phyloP scores from a whole-genome alignment of 2,329 filamentous ascomycete species.

The Rutstroemia sp. region DNA sequence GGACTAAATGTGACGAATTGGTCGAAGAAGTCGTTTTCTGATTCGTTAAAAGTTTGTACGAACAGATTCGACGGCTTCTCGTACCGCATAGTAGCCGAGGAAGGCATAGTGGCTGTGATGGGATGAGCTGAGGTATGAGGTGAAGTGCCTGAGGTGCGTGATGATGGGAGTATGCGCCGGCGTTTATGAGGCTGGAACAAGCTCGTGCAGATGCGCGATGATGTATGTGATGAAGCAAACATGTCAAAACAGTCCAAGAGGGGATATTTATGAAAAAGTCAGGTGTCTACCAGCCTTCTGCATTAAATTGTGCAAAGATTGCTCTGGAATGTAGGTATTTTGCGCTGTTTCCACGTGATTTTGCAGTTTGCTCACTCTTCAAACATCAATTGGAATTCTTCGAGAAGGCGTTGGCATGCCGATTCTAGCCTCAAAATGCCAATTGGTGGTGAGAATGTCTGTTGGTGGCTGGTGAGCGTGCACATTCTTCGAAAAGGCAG shows the following conservation, averaged over 20 bases:
- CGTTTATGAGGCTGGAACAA: slow-evolving; percentile 6
- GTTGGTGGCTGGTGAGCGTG: slow-evolving; percentile 2
- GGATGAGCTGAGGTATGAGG: slow-evolving; percentile 5
- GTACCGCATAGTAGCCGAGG: slow-evolving; percentile 28
- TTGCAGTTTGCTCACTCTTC: slow-evolving; percentile 6
- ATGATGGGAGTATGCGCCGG: slow-evolving; percentile 6
- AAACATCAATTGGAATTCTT: slow-evolving; percentile 12
- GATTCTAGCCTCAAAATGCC: slow-evolving; percentile 6
- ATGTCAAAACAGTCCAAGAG: slow-evolving; percentile 20
- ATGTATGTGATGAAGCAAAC: slow-evolving; percentile 15
- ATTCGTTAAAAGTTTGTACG: slow-evolving; percentile 39
- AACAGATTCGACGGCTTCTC: slow-evolving; percentile 46
- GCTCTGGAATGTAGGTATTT: slow-evolving; percentile 15
- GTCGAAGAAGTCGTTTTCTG: slow-evolving; percentile 55
- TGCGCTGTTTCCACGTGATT: slow-evolving; percentile 8
- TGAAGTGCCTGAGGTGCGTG: slow-evolving; percentile 6
- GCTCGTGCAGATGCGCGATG: slow-evolving; percentile 14
- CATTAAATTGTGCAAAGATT: slow-evolving; percentile 17
- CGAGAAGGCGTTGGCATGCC: slow-evolving; percentile 4
- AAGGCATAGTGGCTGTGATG: slow-evolving; percentile 20
- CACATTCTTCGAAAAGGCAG: slow-evolving; percentile 9
- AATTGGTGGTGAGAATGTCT: not conserved
- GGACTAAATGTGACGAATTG: slow-evolving; percentile 54
- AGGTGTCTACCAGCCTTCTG: slow-evolving; percentile 23
- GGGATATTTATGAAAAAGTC: slow-evolving; percentile 26